phyloP scores from a whole-genome alignment of 352 stramenopile genomes.

The Aphanomyces invadans region DNA sequence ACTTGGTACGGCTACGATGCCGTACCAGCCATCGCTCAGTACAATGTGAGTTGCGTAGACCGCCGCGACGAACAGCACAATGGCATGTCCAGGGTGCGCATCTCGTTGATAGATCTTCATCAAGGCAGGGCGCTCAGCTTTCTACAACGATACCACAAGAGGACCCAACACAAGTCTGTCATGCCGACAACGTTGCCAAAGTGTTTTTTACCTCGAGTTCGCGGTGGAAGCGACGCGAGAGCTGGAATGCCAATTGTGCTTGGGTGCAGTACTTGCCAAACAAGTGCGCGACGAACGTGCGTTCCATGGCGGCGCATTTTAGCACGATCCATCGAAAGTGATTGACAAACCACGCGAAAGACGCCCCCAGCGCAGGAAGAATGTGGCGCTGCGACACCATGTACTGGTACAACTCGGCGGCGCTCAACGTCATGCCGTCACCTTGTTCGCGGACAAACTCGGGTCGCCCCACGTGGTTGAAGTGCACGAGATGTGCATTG shows the following conservation, averaged over 20 bases:
- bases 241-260: slow-evolving; percentile 48
- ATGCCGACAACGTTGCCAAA: too few species aligned
- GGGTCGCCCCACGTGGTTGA: background rate
- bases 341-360: slow-evolving; percentile 54
- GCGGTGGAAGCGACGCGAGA: slow-evolving; percentile 42
- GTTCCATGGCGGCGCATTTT: slow-evolving; percentile 56
- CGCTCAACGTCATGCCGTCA: background rate
- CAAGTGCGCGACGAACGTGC: slow-evolving; percentile 40
- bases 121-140: slow-evolving; percentile 40
- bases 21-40: slow-evolving; percentile 70
- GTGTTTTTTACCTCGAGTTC: slow-evolving; percentile 50
- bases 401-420: slow-evolving; percentile 1
- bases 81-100: slow-evolving; percentile 49
- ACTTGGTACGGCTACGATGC: slow-evolving; percentile 51
- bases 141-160: slow-evolving; percentile 15
- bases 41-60: slow-evolving; percentile 53
- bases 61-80: slow-evolving; percentile 55
- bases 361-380: slow-evolving; percentile 27
- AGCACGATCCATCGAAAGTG: slow-evolving; percentile 70
- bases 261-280: slow-evolving; percentile 50
- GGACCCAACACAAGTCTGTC: too few species aligned
- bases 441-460: background rate
- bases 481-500: background rate
- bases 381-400: slow-evolving; percentile 20
- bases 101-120: slow-evolving; percentile 67